Percentiles rank a stretch among this genome's conserved stretches.
These are phyloP conservation scores for Rubus idaeus DNA, from an alignment of 306 rosid species.

Conservation along the genomic window DNA sequence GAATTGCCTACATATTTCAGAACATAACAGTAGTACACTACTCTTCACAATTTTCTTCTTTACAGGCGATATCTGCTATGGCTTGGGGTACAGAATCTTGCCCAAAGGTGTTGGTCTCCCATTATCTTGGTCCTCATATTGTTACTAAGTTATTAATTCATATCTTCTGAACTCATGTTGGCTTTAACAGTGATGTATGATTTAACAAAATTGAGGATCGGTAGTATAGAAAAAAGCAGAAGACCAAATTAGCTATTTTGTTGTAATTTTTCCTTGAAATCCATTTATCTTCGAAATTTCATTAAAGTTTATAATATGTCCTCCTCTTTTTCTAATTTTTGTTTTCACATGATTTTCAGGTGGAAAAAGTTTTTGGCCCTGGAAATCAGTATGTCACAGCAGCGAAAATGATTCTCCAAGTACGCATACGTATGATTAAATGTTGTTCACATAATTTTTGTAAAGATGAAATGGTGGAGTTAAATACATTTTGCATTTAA, in stretches of 20 bases:
- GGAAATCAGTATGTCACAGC: slow-evolving; percentile 99
- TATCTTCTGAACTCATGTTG: background rate
- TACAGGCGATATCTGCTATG: slow-evolving; percentile 94
- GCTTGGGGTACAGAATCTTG: slow-evolving; percentile 99
- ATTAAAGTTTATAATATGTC: background rate
- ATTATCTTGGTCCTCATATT: slow-evolving; percentile 2
- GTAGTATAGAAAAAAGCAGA: background rate
- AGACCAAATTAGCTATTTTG: background rate
- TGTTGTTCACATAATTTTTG: background rate
- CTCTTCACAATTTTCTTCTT: slow-evolving; percentile 14
- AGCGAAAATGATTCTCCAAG: slow-evolving; percentile 99
- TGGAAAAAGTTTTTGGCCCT: slow-evolving; percentile 90
- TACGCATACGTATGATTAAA: slow-evolving; percentile 26
- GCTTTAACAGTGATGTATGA: background rate
- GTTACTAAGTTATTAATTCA: background rate
- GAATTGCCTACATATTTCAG: slow-evolving; percentile 2
- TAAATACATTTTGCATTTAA: background rate
- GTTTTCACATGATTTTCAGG: slow-evolving; percentile 48
- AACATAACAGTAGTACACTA: background rate
- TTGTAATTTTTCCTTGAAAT: background rate
- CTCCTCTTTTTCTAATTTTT: background rate
- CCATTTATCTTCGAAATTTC: background rate
- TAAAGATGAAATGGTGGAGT: background rate
- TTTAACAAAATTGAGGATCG: background rate
- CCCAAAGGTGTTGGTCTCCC: slow-evolving; percentile 68